Evolutionary conservation across 345 rosid species (phyloP), one percentile per base, ranked within the genome.

Genomic region (Eucalyptus marginata): DNA sequence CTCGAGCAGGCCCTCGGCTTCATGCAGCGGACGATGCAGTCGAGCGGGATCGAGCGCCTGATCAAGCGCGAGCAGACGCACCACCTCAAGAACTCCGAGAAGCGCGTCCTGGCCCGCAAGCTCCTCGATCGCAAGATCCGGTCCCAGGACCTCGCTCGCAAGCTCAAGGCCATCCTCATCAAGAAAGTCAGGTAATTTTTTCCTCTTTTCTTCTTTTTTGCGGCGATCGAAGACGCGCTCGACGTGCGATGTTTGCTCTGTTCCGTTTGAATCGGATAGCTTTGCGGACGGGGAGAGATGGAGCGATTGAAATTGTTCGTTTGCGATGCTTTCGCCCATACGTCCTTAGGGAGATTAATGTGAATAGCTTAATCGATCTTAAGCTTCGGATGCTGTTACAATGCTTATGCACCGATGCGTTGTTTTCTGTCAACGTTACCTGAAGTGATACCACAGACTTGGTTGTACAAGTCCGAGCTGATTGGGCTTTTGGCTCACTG

Each of bases 1-100:
- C 89, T 97, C 87, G 99, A 97, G 84, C 92, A 86, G 44, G 99
- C 98, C 66, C 92, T 97, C 89, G 29, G 89, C 64, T 15, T 91
- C 4, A 88, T 97, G 97, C 98, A 97, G 95, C 93, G 94, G 91
- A 92, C 92, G 94, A 97, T 97, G 99, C 93, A 90, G 46, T 93
- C 96, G 16, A 96, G 99, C 88, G 99, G 99, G 89, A 94, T 96
- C 81, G 99, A 97, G 89, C 91, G 99, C 91, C 89, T 96, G 89
- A 96, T 97, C 52, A 97, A 95, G 94, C 90, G 90, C 10, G 89
- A 92, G 76, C 95, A 93, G 94, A 93, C 91, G 43, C 95, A 90
- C 85, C 99, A 96, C 91, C 56, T 96, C 85, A 97, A 96, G 95
- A 96, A 97, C 89, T 97, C 99, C 50, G 99, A 97, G 96, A 96